Base-by-base conservation (phyloP, 495 filamentous ascomycete species). In the Cairneyella variabilis region DNA sequence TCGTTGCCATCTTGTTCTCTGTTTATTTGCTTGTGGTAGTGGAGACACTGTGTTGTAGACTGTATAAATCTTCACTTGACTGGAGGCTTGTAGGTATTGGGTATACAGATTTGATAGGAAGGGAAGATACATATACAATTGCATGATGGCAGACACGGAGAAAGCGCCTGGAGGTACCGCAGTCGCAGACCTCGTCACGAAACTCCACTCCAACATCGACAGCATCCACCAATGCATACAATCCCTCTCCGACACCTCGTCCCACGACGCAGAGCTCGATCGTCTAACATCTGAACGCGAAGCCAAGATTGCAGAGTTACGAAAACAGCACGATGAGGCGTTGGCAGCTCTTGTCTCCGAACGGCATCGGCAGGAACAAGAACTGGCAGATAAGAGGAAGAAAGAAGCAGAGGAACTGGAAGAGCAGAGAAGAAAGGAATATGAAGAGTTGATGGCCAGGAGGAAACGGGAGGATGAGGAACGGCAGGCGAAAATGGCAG, bases 381-480 rank as follows among this genome's bases (percentile, higher is more conserved):
- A 48, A 17, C 17, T 56, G 17, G 34, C 1, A 12, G 48, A 53
- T 16, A 16, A 48, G 39, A 38, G 56, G n/a, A 43, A 39, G 45
- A 49, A 53, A 45, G 48, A 56, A 38, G 43, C 54, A 21, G 47
- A 59, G 18, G 56, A 59, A 26, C 20, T 63, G 8, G 48, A 51
- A 27, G 48, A 43, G 21, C 17, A 63, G 44, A 43, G 56, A 26
- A n/a, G 27, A 30, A 53, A 20, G 34, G 55, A 56, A 52, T 57
- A 54, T 7, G 46, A 53, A 36, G 56, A 62, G 36, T 22, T 58
- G 27, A 53, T 61, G 26, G 51, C 55, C 14, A 27, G 52, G 34
- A 32, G 58, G 26, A 46, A 27, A 17, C 27, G 34, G 23, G 58
- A 61, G 34, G 58, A 61, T 51, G 58, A 57, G 17, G 53, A 53